Evolutionary conservation across 2,329 filamentous ascomycete species (phyloP).

Genomic region (Aspergillus tubingensis): DNA sequence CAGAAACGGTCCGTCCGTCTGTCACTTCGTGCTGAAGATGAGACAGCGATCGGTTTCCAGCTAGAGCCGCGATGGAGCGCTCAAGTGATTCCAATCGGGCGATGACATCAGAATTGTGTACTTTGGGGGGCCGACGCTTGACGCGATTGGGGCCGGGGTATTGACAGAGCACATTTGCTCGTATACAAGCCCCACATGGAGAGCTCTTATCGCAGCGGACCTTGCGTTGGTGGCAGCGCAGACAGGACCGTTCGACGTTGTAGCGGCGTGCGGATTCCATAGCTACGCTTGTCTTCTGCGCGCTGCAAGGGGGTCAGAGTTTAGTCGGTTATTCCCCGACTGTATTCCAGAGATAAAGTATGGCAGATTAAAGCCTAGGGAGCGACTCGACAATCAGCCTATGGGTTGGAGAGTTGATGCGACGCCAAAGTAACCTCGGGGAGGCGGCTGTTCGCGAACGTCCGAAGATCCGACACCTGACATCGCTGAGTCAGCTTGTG

Average conservation of each 20-base stretch:
- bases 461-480: not conserved
- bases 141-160: constrained; percentile 26
- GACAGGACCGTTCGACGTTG: constrained; percentile 31
- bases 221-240: constrained; percentile 34
- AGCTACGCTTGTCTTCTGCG: not conserved
- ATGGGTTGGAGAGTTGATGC: not conserved
- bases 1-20: not conserved
- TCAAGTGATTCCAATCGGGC: constrained; percentile 27
- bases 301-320: not conserved
- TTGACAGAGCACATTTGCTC: constrained; percentile 22
- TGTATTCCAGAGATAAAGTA: no score
- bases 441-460: not conserved
- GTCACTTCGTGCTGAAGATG: not conserved
- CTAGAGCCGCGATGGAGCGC: constrained; percentile 20
- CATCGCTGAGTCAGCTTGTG: not conserved
- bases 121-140: constrained; percentile 25
- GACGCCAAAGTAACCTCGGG: not conserved
- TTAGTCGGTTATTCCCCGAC: no score
- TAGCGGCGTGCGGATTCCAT: constrained; percentile 22
- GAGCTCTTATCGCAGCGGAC: constrained; percentile 28
- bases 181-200: constrained; percentile 28
- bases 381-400: not conserved
- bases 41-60: not conserved
- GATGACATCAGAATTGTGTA: constrained; percentile 21
- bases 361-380: no score